Conservation (phyloP, 2,329 filamentous ascomycete species). For the Fusarium drepaniforme region DNA sequence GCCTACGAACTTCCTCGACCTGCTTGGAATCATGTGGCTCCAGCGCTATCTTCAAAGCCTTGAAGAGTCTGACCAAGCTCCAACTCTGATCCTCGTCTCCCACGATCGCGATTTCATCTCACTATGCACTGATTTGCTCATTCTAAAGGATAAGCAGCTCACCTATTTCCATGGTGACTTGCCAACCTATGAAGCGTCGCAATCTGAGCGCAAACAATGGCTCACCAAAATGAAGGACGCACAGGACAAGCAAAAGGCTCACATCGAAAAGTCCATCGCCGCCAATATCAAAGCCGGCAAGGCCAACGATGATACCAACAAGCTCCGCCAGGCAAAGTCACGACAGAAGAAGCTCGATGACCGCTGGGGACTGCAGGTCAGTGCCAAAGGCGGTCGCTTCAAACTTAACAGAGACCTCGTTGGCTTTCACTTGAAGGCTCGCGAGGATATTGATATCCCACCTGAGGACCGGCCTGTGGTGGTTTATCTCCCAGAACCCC, state of each 20-base stretch:
- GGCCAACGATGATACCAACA: constrained; percentile 85
- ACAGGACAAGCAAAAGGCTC: constrained; percentile 82
- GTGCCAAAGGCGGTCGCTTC: constrained; percentile 78
- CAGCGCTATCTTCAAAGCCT: constrained; percentile 76
- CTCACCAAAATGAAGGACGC: constrained; percentile 83
- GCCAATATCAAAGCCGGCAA: constrained; percentile 82
- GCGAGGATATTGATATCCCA: constrained; percentile 80
- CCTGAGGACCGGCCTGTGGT: constrained; percentile 69
- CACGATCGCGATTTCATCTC: constrained; percentile 88
- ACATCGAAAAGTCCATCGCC: constrained; percentile 83
- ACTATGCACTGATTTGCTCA: constrained; percentile 80
- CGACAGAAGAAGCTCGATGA: constrained; percentile 88
- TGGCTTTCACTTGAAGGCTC: constrained; percentile 69
- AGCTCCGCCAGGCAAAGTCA: constrained; percentile 86
- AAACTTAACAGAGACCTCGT: constrained; percentile 81
- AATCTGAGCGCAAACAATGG: constrained; percentile 75
- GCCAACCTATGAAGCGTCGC: constrained; percentile 76
- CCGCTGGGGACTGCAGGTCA: constrained; percentile 81
- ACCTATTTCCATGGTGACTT: constrained; percentile 83
- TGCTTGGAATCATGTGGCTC: constrained; percentile 88
- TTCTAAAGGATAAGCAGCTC: constrained; percentile 78
- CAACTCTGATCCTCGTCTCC: constrained; percentile 82
- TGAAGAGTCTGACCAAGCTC: constrained; percentile 63
- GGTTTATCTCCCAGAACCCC: constrained; percentile 71
- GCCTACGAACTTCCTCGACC: constrained; percentile 87